Evolutionary conservation across 1,284 basidiomycete genomes (phyloP), one percentile per base, ranked within the genome.

Genomic region (Ganoderma meredithae): DNA sequence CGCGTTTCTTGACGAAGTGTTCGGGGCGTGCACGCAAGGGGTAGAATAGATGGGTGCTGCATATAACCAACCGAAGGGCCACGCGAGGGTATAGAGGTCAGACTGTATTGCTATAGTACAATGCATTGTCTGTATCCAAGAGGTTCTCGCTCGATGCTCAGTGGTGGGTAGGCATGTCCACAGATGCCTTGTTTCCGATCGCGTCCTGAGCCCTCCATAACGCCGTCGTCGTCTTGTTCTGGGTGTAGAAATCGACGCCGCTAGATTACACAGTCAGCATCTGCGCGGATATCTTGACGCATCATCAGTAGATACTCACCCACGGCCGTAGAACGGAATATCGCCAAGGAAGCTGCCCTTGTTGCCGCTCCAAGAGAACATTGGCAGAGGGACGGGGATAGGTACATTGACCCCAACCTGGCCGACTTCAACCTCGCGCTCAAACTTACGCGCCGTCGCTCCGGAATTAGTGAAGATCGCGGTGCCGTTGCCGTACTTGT

Each of bases 381-480:
- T 97, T 12, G 92, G 93, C 60, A 94, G 84, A 56, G 96, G 95
- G 4, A 96, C 93, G 62, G 97, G 92, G 76, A 98, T 95, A 56
- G 97, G 92, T 1, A 97, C 93, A 78, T 99, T 99, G 81, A 99
- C 90, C 55, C 95, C 95, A 76, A 97, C 88, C 81, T 99, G 96
- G 53, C 97, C 97, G 62, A 95, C 92, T 72, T 98, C 94, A 69
- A 97, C 91, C 68, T 92, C 87, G 58, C 86, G 87, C 82, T 99
- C 97, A 73, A 98, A 99, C 81, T 94, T 95, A 70, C 97, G 90
- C 25, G 96, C 97, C 8, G 96, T 96, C 40, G 97, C 94, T n/a
- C 97, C 97, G 60, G 93, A 95, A 81, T 97, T 95, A 40, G 97
- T 99, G 80, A 98, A 99, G 78, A 98, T 96, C 27, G 96, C 94